Evolutionary conservation across 208 protist species (phyloP).

Genomic region (Crithidia sp.): DNA sequence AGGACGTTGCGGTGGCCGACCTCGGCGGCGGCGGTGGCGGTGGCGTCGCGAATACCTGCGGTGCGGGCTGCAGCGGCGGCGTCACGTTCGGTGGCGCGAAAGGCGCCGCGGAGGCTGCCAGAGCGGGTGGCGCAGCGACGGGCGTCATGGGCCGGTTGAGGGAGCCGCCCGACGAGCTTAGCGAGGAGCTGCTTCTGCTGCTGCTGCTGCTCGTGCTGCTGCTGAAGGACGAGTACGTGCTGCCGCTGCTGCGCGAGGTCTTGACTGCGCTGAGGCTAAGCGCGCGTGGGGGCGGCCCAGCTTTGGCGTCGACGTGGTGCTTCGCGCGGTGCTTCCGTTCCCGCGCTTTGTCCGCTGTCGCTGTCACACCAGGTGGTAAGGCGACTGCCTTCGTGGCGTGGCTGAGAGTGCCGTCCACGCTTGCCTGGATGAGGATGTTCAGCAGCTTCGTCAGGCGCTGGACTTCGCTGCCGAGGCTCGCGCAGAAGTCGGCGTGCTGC

Average conservation of each 20-base stretch:
- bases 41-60: background rate
- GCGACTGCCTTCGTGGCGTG: constrained; percentile 5
- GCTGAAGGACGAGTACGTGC: constrained; percentile 29
- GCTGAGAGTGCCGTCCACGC: constrained; percentile 62
- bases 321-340: constrained; percentile 1
- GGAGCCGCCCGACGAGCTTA: constrained; percentile 5
- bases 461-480: constrained; percentile 51
- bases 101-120: background rate
- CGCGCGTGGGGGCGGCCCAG: constrained; percentile 3
- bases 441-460: constrained; percentile 66
- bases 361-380: background rate
- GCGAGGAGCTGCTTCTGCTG: constrained; percentile 26
- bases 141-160: constrained; percentile 11
- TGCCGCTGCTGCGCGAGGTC: constrained; percentile 28
- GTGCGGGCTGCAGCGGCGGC: background rate
- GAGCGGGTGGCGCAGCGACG: background rate
- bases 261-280: constrained; percentile 9
- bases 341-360: background rate
- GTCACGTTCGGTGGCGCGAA: background rate
- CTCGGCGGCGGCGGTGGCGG: background rate
- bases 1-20: background rate
- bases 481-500: constrained; percentile 73
- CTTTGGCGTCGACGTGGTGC: background rate
- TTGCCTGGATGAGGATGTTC: constrained; percentile 84
- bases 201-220: constrained; percentile 8